phyloP scores from a whole-genome alignment of 805 yeast genomes.

The Kazachstania psychrophila region DNA sequence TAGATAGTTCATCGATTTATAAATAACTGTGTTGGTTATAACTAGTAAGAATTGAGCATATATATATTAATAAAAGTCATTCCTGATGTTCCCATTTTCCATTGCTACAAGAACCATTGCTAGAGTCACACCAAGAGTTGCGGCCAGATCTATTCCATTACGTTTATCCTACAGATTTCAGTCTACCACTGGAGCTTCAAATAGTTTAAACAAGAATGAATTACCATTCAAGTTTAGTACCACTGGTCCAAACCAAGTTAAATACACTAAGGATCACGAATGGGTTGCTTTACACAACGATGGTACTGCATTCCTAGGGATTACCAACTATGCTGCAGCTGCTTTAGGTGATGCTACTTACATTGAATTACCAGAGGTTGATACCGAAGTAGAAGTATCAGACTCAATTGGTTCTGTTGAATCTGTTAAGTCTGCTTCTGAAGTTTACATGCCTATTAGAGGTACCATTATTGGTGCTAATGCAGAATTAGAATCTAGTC shows the following conservation, averaged over 20 bases:
- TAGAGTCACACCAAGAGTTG: slow-evolving; percentile 1
- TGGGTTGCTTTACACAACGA: slow-evolving; percentile 86
- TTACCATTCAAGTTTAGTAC: slow-evolving; percentile 27
- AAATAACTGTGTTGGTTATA: no score
- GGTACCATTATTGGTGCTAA: slow-evolving; percentile 74
- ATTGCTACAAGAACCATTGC: slow-evolving; percentile 2
- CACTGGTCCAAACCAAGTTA: slow-evolving; percentile 34
- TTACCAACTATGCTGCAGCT: slow-evolving; percentile 90
- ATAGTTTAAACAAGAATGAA: slow-evolving; percentile 23
- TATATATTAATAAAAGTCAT: no score
- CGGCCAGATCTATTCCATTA: neutral
- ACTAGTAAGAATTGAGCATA: no score
- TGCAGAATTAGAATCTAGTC: slow-evolving; percentile 52
- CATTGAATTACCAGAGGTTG: slow-evolving; percentile 79
- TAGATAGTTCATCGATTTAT: no score
- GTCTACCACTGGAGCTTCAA: slow-evolving; percentile 5
- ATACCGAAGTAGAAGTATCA: slow-evolving; percentile 52
- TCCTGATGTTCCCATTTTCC: slow-evolving; percentile 2
- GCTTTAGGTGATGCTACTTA: slow-evolving; percentile 95
- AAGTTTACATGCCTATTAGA: slow-evolving; percentile 77
- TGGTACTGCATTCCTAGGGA: slow-evolving; percentile 80
- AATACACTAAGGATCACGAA: slow-evolving; percentile 86
- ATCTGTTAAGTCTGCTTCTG: slow-evolving; percentile 88
- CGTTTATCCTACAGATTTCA: slow-evolving; percentile 7
- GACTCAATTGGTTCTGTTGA: slow-evolving; percentile 91